phyloP scores from a whole-genome alignment of 805 yeast species.

The Cephaloascus albidus region DNA sequence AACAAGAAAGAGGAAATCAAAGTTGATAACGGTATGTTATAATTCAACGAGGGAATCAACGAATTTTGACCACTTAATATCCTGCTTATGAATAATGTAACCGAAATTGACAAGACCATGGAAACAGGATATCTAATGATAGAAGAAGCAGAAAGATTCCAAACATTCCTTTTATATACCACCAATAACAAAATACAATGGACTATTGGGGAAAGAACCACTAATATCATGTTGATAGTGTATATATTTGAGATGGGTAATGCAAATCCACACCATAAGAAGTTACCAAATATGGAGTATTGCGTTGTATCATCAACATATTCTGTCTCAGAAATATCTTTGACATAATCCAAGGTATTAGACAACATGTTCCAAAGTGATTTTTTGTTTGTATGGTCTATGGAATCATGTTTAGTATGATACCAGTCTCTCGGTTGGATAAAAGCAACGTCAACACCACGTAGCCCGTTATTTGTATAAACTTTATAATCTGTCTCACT shows the following conservation, averaged over 20 bases:
- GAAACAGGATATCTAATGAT: conserved; percentile 55
- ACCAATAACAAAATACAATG: conserved; percentile 36
- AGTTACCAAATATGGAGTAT: conserved; percentile 56
- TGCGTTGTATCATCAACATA: conserved; percentile 18
- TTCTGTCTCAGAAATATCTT: conserved; percentile 28
- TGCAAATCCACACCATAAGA: conserved; percentile 51
- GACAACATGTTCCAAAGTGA: conserved; percentile 83
- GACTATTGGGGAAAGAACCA: conserved; percentile 47
- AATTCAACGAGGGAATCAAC: conserved; percentile 40
- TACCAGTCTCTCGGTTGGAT: conserved; percentile 77
- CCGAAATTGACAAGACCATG: conserved; percentile 30
- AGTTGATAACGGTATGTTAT: conserved; percentile 38
- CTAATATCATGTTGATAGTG: conserved; percentile 39
- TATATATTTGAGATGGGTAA: conserved; percentile 41
- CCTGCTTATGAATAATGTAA: conserved; percentile 24
- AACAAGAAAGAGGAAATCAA: conserved; percentile 38
- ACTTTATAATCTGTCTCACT: conserved; percentile 85
- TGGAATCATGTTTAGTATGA: conserved; percentile 70
- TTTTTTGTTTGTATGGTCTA: conserved; percentile 50
- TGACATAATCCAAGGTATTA: conserved; percentile 53
- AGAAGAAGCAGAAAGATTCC: conserved; percentile 33
- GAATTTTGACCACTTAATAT: conserved; percentile 36
- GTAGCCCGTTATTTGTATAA: conserved; percentile 54
- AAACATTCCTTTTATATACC: conserved; percentile 33
- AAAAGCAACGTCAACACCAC: conserved; percentile 89